phyloP scores from a whole-genome alignment of 768 basidiomycete genomes.

The Ramaria rubella region DNA sequence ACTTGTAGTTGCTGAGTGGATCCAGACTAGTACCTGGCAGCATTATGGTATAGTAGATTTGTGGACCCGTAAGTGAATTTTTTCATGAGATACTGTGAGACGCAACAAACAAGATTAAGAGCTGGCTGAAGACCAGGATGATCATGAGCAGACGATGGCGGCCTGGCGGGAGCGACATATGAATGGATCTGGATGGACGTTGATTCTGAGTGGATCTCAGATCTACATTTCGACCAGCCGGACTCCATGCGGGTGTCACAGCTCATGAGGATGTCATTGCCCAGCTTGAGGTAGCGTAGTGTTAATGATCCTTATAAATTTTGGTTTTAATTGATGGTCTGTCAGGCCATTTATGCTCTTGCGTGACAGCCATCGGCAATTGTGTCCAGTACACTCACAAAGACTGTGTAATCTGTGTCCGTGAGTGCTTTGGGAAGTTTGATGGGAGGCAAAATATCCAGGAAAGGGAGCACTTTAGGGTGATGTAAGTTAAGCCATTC shows the following conservation, averaged over 20 bases:
- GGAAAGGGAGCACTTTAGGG: no score
- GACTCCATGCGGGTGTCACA: constrained; percentile 99
- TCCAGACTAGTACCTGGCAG: no score
- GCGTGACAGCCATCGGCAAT: constrained; percentile 75
- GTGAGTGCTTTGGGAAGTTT: no score
- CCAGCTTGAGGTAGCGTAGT: constrained; percentile 90
- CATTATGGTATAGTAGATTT: no score
- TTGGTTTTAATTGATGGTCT: constrained; percentile 6
- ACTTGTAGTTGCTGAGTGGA: no score
- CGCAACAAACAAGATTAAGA: constrained; percentile 97
- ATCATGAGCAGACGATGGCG: constrained; percentile 91
- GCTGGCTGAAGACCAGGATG: constrained; percentile 96
- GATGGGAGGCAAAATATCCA: no score
- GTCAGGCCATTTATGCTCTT: constrained; percentile 90
- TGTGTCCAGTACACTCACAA: constrained; percentile 86
- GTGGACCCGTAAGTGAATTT: no score
- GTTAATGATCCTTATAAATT: constrained; percentile 21
- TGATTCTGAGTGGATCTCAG: constrained; percentile 98
- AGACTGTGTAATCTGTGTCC: no score
- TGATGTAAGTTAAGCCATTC: no score
- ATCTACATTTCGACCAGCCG: constrained; percentile 86
- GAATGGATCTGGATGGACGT: constrained; percentile 99
- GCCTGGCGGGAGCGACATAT: constrained; percentile 92
- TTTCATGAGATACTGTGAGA: no score
- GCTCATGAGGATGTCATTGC: constrained; percentile 95